These are phyloP conservation scores for Zygnema cylindricum DNA, from an alignment of 139 green algal species.

Conservation along the genomic window DNA sequence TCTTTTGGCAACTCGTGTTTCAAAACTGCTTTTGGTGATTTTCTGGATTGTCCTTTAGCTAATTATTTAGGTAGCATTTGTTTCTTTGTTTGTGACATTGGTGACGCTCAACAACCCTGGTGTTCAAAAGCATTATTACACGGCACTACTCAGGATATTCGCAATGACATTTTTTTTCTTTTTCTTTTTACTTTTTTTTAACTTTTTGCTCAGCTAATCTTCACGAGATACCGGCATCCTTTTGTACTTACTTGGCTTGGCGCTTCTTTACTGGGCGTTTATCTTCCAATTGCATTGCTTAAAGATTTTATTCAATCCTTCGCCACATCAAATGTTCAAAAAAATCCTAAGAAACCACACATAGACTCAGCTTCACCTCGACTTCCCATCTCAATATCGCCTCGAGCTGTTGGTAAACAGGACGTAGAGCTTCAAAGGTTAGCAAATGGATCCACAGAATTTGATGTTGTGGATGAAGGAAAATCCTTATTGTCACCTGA, in stretches of 20 bases:
- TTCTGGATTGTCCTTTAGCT: no score
- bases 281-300: slow-evolving; percentile 42
- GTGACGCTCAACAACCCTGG: background rate
- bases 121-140: no score
- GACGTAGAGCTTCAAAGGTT: slow-evolving; percentile 21
- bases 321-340: background rate
- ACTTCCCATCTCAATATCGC: background rate
- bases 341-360: background rate
- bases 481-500: slow-evolving; percentile 5
- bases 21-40: no score
- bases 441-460: slow-evolving; percentile 12
- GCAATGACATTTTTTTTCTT: no score
- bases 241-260: slow-evolving; percentile 52
- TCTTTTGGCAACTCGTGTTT: no score
- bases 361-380: slow-evolving; percentile 6
- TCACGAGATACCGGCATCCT: slow-evolving; percentile 38
- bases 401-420: background rate
- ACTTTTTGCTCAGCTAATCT: slow-evolving; percentile 38
- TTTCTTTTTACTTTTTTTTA: slow-evolving; percentile 2
- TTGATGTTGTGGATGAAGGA: slow-evolving; percentile 20
- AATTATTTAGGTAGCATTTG: no score
- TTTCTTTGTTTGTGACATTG: no score
- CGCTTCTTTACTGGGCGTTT: slow-evolving; percentile 32
- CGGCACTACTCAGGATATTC: no score
- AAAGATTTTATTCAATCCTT: slow-evolving; percentile 25